A percentile compares a stretch with the other conserved stretches of the same genome.
These are phyloP conservation scores for Ganoderma multipileum DNA, from an alignment of 1,284 basidiomycete species.

Conservation along the genomic window DNA sequence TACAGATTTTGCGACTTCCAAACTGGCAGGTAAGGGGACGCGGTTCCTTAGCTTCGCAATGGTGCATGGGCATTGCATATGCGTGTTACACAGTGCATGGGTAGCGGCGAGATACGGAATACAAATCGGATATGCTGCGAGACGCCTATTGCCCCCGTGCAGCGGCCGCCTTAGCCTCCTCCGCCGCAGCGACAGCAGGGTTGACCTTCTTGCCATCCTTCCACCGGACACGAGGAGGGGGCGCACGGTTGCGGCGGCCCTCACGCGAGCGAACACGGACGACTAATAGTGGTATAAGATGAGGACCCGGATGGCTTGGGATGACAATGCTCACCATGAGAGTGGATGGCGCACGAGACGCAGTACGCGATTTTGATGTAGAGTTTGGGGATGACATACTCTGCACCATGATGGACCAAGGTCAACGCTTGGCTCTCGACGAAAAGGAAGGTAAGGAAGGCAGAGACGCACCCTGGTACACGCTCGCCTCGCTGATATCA, in stretches of 20 bases:
- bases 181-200: constrained; percentile 68
- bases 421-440: background rate
- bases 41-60: background rate
- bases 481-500: constrained; percentile 96
- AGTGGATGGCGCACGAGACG: constrained; percentile 99
- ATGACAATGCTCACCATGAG: constrained; percentile 75
- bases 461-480: constrained; percentile 85
- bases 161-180: constrained; percentile 49
- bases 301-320: background rate
- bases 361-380: constrained; percentile 99
- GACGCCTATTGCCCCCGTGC: constrained; percentile 40
- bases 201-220: constrained; percentile 98
- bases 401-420: constrained; percentile 48
- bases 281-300: constrained; percentile 53
- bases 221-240: constrained; percentile 96
- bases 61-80: constrained; percentile 18
- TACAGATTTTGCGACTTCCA: background rate
- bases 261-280: constrained; percentile 95
- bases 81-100: constrained; percentile 27
- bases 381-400: constrained; percentile 97
- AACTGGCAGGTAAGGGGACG: background rate
- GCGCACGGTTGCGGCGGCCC: constrained; percentile 94
- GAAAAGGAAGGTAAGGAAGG: background rate
- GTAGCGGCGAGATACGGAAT: constrained; percentile 30
- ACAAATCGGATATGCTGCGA: constrained; percentile 24